Evolutionary conservation across 176 grass and related monocot genomes (phyloP), one percentile per base, ranked within the genome.

Genomic region (Zea luxurians): DNA sequence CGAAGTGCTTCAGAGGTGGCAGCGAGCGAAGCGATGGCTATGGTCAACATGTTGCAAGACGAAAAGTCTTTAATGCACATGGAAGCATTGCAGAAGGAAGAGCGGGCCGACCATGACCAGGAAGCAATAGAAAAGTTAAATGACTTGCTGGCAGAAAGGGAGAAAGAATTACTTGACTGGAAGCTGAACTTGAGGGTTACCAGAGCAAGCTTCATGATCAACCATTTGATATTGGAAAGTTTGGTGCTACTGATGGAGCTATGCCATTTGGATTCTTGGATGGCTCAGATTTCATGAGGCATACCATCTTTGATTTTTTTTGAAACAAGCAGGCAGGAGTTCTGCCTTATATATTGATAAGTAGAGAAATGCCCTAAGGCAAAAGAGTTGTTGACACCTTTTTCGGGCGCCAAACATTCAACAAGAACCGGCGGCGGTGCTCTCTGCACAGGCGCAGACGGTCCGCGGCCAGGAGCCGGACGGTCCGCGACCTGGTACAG

Each of bases 11-110:
- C 94, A 62, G 74, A 91, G 3, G 86, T 92, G 75, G 91, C 91
- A 43, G 89, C 87, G 35, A 97, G 88, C 37, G 90, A 97, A 88
- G 94, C 91, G 0, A 97, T 97, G 94, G 85, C 89, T 75, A 94
- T 97, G 94, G 94, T 97, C 75, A 97, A 88, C 66, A 88, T 91
- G 69, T 88, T 97, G 85, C 94, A 97, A 86, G 89, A 88, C 48
- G 94, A 97, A 80, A 97, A 97, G 70, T 91, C 94, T 37, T 64
- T 84, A 73, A 89, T 94, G 85, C 82, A 97, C 52, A 93, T 97
- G 89, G 94, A 97, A 74, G 91, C 96, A 58, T 71, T 93, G 55
- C 96, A 99, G 71, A 99, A 95, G 90, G 96, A 99, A 73, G 92
- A 99, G 57, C 91, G 93, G 54, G 92, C 89, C 49, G 92, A 93